Evolutionary conservation across 2,329 filamentous ascomycete species (phyloP).

Genomic region (Cordyceps cateniannulata): DNA sequence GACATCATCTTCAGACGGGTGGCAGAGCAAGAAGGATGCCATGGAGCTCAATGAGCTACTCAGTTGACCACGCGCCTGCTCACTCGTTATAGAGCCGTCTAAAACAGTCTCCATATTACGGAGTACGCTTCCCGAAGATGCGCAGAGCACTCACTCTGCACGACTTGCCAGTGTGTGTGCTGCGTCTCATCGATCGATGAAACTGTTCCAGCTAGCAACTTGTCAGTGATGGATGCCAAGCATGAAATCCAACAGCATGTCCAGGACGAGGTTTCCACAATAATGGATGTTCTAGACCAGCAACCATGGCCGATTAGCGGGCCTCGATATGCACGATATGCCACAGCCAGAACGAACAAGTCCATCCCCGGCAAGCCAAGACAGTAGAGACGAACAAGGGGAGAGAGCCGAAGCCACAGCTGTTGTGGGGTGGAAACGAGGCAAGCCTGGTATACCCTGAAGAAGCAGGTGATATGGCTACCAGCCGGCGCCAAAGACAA

Average conservation of each 20-base stretch:
- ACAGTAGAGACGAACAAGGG: background rate
- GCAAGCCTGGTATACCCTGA: background rate
- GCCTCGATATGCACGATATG: conserved; percentile 9
- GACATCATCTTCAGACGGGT: too few species aligned
- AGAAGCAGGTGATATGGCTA: background rate
- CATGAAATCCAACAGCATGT: background rate
- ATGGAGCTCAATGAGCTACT: too few species aligned
- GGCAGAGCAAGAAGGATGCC: too few species aligned
- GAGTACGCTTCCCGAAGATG: too few species aligned
- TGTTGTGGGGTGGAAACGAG: conserved; percentile 5
- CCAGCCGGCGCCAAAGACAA: background rate
- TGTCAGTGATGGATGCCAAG: background rate
- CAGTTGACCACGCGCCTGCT: too few species aligned
- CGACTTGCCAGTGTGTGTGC: background rate
- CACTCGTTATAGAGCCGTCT: too few species aligned
- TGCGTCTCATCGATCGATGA: conserved; percentile 11
- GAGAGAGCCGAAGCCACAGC: background rate
- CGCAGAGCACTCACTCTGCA: background rate
- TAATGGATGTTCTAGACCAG: conserved; percentile 11
- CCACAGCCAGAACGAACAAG: background rate
- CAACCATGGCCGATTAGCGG: conserved; percentile 9
- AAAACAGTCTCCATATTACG: too few species aligned
- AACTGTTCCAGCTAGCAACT: background rate
- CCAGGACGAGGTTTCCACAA: conserved; percentile 1
- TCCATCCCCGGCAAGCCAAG: conserved; percentile 1